phyloP scores from a whole-genome alignment of 2,329 filamentous ascomycete species.

The Fusarium kyushuense region DNA sequence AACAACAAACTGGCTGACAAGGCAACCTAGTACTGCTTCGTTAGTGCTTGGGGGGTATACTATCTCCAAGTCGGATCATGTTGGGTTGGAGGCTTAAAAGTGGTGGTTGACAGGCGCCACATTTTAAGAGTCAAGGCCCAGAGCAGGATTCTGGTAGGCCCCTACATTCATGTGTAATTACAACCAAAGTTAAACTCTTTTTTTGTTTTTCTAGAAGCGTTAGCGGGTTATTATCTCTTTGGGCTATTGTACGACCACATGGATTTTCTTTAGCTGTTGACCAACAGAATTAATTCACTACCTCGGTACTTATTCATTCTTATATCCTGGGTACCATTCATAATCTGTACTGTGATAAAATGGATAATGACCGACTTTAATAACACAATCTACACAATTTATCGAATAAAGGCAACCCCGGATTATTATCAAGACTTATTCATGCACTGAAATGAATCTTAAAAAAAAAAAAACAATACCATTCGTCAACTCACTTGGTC shows the following conservation, averaged over 20 bases:
- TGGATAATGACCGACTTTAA: not conserved
- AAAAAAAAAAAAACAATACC: conserved; percentile 16
- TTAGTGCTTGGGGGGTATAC: conserved; percentile 4
- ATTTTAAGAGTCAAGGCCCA: not conserved
- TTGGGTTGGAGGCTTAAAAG: conserved; percentile 13
- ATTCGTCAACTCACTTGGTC: conserved; percentile 16
- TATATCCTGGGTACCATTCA: no score
- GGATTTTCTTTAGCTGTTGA: conserved; percentile 19
- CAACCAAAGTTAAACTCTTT: not conserved
- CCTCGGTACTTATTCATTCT: not conserved
- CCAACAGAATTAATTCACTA: conserved; percentile 9
- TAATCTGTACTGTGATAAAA: not conserved
- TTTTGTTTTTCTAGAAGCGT: not conserved
- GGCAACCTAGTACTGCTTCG: not conserved
- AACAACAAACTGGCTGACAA: not conserved
- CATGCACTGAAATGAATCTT: not conserved
- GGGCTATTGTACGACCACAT: not conserved
- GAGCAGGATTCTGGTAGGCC: conserved; percentile 13
- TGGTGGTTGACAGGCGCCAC: conserved; percentile 27
- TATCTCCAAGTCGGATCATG: conserved; percentile 2
- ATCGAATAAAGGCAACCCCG: not conserved
- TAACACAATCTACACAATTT: not conserved
- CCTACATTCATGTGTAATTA: conserved; percentile 14
- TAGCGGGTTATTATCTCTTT: not conserved
- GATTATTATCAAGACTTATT: not conserved